Conservation (phyloP, 805 yeast genomes). For the Tetrapisispora nanseiensis region DNA sequence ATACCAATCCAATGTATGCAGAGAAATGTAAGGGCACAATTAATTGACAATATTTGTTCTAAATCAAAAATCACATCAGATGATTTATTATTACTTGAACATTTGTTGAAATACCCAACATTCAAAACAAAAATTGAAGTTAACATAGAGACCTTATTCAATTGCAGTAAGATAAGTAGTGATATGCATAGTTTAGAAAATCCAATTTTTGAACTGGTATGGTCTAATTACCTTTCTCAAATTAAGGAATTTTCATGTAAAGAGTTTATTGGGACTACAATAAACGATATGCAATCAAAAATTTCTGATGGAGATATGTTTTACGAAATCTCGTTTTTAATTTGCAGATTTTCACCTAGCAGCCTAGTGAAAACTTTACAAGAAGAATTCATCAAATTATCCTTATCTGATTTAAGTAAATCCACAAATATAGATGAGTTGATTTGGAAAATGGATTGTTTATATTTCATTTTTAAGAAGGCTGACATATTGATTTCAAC, state of each 20-base stretch:
- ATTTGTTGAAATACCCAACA: slow-evolving; percentile 42
- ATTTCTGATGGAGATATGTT: slow-evolving; percentile 5
- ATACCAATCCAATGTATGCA: slow-evolving; percentile 45
- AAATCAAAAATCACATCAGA: slow-evolving; percentile 3
- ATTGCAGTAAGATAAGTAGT: slow-evolving; percentile 6
- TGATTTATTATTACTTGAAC: slow-evolving; percentile 25
- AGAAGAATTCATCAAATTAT: slow-evolving; percentile 3
- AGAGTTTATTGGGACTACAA: slow-evolving; percentile 7
- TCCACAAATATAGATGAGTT: not conserved
- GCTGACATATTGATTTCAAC: slow-evolving; percentile 7
- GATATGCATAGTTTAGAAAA: slow-evolving; percentile 6
- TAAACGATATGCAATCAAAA: not conserved
- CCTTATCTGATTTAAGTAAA: not conserved
- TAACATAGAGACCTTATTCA: slow-evolving; percentile 23
- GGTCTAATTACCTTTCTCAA: slow-evolving; percentile 36
- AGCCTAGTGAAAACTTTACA: not conserved
- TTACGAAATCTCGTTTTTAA: slow-evolving; percentile 11
- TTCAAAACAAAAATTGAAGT: slow-evolving; percentile 44
- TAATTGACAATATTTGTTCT: slow-evolving; percentile 17
- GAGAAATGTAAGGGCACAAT: slow-evolving; percentile 27
- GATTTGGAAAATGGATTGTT: slow-evolving; percentile 28
- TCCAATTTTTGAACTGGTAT: slow-evolving; percentile 29
- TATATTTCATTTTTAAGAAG: slow-evolving; percentile 15
- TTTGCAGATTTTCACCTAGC: slow-evolving; percentile 5
- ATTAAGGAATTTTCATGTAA: slow-evolving; percentile 23